Evolutionary conservation across 495 filamentous ascomycete genomes (phyloP).

Genomic region (Lasiosphaeria hispida): DNA sequence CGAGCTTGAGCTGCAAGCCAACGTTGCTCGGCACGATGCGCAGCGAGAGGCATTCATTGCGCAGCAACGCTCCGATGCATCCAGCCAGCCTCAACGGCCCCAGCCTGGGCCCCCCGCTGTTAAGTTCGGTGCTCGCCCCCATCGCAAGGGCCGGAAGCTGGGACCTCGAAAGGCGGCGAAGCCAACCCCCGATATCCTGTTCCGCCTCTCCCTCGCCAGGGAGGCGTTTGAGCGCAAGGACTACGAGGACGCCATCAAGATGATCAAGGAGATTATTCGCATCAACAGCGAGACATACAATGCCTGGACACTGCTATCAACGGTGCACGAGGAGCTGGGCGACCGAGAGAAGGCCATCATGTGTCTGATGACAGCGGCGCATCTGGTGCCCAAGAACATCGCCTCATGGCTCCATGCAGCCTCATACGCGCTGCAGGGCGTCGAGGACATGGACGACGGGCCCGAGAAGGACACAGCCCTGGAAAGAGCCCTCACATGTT

Average conservation of each 20-base stretch:
- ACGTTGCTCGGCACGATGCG: conserved; percentile 36
- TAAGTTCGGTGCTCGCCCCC: conserved; percentile 1
- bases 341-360: conserved; percentile 64
- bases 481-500: conserved; percentile 63
- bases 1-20: conserved; percentile 32
- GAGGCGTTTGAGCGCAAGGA: conserved; percentile 65
- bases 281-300: conserved; percentile 80
- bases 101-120: neutral
- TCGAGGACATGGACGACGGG: conserved; percentile 56
- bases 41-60: conserved; percentile 33
- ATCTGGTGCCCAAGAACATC: conserved; percentile 65
- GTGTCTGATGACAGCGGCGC: conserved; percentile 68
- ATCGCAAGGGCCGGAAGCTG: conserved; percentile 17
- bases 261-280: conserved; percentile 67
- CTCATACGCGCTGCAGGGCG: conserved; percentile 53
- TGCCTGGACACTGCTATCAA: conserved; percentile 72
- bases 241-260: conserved; percentile 60
- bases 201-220: conserved; percentile 66
- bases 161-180: conserved; percentile 72
- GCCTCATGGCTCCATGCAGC: conserved; percentile 68
- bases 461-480: conserved; percentile 44
- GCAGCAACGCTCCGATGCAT: conserved; percentile 26
- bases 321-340: conserved; percentile 67
- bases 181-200: conserved; percentile 71
- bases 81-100: neutral